phyloP scores from a whole-genome alignment of 192 early-diverging fungal species.

The Gonapodya sp. region DNA sequence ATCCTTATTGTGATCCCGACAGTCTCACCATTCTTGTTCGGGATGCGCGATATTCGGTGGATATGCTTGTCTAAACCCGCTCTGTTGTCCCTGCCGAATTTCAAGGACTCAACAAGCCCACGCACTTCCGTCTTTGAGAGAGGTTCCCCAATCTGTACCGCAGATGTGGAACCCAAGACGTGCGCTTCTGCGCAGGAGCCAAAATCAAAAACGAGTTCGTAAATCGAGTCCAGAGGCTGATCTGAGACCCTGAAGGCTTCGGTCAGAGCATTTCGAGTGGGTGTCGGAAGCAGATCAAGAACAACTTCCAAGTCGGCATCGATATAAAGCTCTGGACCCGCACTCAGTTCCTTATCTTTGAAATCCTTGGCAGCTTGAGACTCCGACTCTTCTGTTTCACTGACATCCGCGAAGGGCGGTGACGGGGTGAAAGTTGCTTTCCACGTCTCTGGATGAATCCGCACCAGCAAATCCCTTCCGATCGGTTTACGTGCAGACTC shows the following conservation, averaged over 20 bases:
- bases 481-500: not conserved
- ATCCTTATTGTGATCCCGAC: conserved; percentile 2
- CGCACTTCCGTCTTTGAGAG: not conserved
- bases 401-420: not conserved
- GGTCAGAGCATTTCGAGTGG: not conserved
- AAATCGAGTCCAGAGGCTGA: not conserved
- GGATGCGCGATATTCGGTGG: not conserved
- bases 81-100: conserved; percentile 4
- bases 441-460: not conserved
- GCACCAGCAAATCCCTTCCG: conserved; percentile 5
- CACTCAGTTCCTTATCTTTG: not conserved
- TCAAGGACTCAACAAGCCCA: not conserved
- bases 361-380: not conserved
- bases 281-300: not conserved
- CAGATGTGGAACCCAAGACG: not conserved
- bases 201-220: conserved; percentile 7
- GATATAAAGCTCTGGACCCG: not conserved
- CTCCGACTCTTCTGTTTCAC: not conserved
- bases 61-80: conserved; percentile 6
- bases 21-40: conserved; percentile 1
- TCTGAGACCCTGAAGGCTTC: not conserved
- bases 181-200: not conserved
- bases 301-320: conserved; percentile 7
- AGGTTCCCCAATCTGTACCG: not conserved
- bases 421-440: not conserved